Conservation (phyloP, 2,329 filamentous ascomycete genomes). For the Ophiocordyceps camponoti-floridani region DNA sequence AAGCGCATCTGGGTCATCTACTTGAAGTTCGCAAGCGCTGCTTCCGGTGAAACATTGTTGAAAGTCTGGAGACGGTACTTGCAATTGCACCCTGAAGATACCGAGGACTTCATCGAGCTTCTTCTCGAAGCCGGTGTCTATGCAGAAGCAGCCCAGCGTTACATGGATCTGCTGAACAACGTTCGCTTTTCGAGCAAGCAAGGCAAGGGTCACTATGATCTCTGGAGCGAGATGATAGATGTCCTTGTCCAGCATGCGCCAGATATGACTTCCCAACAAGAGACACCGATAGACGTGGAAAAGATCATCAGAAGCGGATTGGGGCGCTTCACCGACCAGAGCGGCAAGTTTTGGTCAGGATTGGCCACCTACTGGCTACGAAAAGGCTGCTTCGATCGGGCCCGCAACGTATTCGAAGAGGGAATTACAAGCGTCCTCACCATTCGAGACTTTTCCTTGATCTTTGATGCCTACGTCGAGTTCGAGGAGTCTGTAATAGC, state of each 20-base stretch:
- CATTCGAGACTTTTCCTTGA: slow-evolving; percentile 86
- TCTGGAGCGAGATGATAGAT: slow-evolving; percentile 97
- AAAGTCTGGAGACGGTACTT: slow-evolving; percentile 93
- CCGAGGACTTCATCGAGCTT: slow-evolving; percentile 87
- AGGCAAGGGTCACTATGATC: slow-evolving; percentile 84
- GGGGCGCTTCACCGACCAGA: slow-evolving; percentile 75
- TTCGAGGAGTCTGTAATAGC: slow-evolving; percentile 94
- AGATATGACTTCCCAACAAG: slow-evolving; percentile 63
- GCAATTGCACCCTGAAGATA: slow-evolving; percentile 89
- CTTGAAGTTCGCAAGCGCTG: slow-evolving; percentile 77
- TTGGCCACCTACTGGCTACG: slow-evolving; percentile 95
- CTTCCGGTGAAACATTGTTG: slow-evolving; percentile 75
- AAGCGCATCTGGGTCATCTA: slow-evolving; percentile 91
- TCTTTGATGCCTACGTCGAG: slow-evolving; percentile 92
- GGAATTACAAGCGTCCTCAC: slow-evolving; percentile 98
- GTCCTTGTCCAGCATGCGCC: slow-evolving; percentile 79
- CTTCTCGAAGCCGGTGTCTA: slow-evolving; percentile 67
- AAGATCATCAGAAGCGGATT: slow-evolving; percentile 87
- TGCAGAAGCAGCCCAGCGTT: slow-evolving; percentile 78
- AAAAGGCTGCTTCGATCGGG: slow-evolving; percentile 78
- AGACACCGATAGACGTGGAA: slow-evolving; percentile 77
- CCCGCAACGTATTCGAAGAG: slow-evolving; percentile 87
- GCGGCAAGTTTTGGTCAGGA: slow-evolving; percentile 87
- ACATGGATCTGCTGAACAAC: slow-evolving; percentile 85
- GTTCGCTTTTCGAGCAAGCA: slow-evolving; percentile 81